A percentile compares a stretch with the other conserved stretches of the same genome.
Conservation (phyloP, 176 grass and related monocot genomes). For the Tillandsia leiboldiana region DNA sequence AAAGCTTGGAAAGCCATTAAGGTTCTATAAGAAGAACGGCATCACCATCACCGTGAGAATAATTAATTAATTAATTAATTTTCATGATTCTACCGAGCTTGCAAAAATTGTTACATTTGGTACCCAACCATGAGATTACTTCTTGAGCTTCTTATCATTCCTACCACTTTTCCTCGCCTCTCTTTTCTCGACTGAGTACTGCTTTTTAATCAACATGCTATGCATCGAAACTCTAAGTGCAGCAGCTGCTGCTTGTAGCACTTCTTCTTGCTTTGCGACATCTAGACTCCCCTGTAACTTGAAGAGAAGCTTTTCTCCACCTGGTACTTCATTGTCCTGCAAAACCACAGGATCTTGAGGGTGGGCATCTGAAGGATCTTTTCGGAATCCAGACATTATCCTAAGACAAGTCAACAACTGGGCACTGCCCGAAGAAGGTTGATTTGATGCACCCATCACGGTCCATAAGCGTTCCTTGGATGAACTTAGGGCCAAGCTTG, state of each 20-base stretch:
- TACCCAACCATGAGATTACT: slow-evolving; percentile 13
- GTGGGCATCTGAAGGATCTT: slow-evolving; percentile 11
- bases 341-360: slow-evolving; percentile 22
- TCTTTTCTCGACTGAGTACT: slow-evolving; percentile 82
- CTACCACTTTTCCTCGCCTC: slow-evolving; percentile 69
- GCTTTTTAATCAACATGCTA: slow-evolving; percentile 83
- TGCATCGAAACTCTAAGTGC: slow-evolving; percentile 67
- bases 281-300: slow-evolving; percentile 71
- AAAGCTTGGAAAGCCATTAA: no score
- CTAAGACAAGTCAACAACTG: slow-evolving; percentile 47
- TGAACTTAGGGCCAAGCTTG: slow-evolving; percentile 48
- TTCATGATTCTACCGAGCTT: neutral
- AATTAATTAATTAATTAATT: no score
- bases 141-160: slow-evolving; percentile 81
- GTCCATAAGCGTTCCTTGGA: slow-evolving; percentile 46
- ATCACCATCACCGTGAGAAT: no score
- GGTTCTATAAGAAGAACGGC: no score
- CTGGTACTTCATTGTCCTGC: slow-evolving; percentile 49
- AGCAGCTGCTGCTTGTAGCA: slow-evolving; percentile 39
- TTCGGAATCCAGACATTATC: slow-evolving; percentile 24
- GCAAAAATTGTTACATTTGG: neutral
- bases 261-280: slow-evolving; percentile 45
- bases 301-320: slow-evolving; percentile 53
- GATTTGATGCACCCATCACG: slow-evolving; percentile 82
- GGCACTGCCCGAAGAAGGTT: slow-evolving; percentile 27